A percentile compares a stretch with the other conserved stretches of the same genome.
phyloP scores from a whole-genome alignment of 2,329 filamentous ascomycete genomes.

The Ceratocystis cacaofunesta region DNA sequence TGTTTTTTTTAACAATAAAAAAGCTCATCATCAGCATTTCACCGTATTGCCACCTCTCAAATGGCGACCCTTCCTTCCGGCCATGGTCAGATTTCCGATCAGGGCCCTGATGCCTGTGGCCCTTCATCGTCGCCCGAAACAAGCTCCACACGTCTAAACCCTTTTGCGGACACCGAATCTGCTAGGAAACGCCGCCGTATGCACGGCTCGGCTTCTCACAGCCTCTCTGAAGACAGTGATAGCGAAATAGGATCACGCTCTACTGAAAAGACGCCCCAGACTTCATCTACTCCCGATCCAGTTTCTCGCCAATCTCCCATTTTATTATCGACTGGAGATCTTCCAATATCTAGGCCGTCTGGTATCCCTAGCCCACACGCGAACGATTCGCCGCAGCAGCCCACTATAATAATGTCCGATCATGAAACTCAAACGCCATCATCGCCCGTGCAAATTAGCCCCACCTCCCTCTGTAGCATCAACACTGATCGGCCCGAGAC shows the following conservation, averaged over 20 bases:
- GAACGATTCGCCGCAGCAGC: not conserved
- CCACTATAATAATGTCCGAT: not conserved
- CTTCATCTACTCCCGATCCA: constrained; percentile 17
- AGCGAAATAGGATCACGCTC: constrained; percentile 25
- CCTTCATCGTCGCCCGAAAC: constrained; percentile 42
- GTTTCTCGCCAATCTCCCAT: constrained; percentile 18
- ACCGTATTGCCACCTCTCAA: not conserved
- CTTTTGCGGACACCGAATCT: constrained; percentile 45
- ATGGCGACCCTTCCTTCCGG: not conserved
- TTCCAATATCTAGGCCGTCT: not conserved
- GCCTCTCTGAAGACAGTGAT: constrained; percentile 34
- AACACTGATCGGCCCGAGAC: not conserved
- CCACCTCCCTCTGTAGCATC: not conserved
- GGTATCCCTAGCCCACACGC: not conserved
- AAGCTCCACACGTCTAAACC: constrained; percentile 47
- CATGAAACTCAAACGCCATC: not conserved
- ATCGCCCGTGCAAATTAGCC: not conserved
- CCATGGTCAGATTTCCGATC: constrained; percentile 1
- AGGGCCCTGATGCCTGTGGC: constrained; percentile 32
- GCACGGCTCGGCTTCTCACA: constrained; percentile 40
- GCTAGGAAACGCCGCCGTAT: constrained; percentile 49
- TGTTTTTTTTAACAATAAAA: constrained; percentile 15
- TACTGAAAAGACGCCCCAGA: constrained; percentile 27
- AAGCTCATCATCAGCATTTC: constrained; percentile 31
- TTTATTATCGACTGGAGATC: constrained; percentile 30